Percentiles rank a stretch among this genome's conserved stretches.
Evolutionary conservation across 2,329 filamentous ascomycete genomes (phyloP).

Genomic region (Cercospora canescens): DNA sequence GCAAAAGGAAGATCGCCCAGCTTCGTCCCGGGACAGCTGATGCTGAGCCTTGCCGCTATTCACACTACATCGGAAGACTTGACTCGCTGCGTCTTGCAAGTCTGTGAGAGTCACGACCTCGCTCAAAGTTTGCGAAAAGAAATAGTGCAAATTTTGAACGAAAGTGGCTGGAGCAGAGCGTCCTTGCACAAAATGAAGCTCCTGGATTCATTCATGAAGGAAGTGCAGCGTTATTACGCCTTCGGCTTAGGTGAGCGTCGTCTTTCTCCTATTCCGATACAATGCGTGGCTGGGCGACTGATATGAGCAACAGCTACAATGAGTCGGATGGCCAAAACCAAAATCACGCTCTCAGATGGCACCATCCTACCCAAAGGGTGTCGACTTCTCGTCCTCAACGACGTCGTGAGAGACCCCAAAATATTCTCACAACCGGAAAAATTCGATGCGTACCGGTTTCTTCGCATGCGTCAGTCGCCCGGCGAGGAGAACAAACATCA

Average conservation of each 20-base stretch:
- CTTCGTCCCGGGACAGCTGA: slow-evolving; percentile 10
- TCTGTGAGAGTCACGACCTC: slow-evolving; percentile 29
- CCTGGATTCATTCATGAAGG: slow-evolving; percentile 36
- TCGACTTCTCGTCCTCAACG: slow-evolving; percentile 17
- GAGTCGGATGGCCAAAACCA: too few species aligned
- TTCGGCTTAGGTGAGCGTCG: too few species aligned
- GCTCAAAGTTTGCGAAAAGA: slow-evolving; percentile 27
- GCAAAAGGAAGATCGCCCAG: slow-evolving; percentile 18
- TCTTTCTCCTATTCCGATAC: too few species aligned
- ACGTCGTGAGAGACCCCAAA: background rate
- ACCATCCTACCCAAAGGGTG: slow-evolving; percentile 27
- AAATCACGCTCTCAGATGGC: slow-evolving; percentile 32
- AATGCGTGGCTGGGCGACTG: too few species aligned
- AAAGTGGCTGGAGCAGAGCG: slow-evolving; percentile 30
- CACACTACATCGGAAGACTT: slow-evolving; percentile 23
- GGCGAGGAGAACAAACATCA: slow-evolving; percentile 27
- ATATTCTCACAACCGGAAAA: slow-evolving; percentile 19
- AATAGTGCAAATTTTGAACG: slow-evolving; percentile 23
- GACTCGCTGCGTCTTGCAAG: slow-evolving; percentile 22
- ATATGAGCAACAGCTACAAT: too few species aligned
- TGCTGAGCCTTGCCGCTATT: slow-evolving; percentile 20
- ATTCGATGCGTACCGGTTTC: slow-evolving; percentile 28
- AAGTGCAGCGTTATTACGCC: too few species aligned
- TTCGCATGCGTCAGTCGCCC: slow-evolving; percentile 23
- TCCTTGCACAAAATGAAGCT: slow-evolving; percentile 31